Evolutionary conservation across 805 yeast genomes (phyloP).

Genomic region (Yarrowia porcina): DNA sequence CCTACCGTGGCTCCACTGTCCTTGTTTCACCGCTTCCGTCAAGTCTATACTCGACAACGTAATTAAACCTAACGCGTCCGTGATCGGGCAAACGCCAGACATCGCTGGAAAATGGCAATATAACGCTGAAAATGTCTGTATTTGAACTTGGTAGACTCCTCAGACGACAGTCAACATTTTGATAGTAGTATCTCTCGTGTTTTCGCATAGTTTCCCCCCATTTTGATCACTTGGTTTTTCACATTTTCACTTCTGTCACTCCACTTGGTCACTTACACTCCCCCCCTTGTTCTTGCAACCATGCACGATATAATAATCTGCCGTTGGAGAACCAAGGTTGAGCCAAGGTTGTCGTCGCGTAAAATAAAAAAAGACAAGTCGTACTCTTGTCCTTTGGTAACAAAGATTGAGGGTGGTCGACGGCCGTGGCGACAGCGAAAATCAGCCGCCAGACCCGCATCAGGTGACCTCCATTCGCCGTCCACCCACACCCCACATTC

Average conservation of each 20-base stretch:
- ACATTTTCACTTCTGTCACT: no score
- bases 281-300: not conserved
- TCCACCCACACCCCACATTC: not conserved
- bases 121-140: no score
- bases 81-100: no score
- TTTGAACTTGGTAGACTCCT: no score
- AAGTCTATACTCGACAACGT: not conserved
- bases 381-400: no score
- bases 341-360: not conserved
- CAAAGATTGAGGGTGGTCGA: not conserved
- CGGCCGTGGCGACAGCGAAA: not conserved
- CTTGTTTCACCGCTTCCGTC: not conserved
- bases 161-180: no score
- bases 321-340: not conserved
- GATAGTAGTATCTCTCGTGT: no score
- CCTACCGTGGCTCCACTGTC: not conserved
- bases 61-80: not conserved
- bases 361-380: not conserved
- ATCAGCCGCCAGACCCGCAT: not conserved
- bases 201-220: no score
- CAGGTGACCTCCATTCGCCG: not conserved
- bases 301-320: not conserved
- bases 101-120: no score
- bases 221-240: no score
- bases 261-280: no score